Evolutionary conservation across 2,329 filamentous ascomycete genomes (phyloP).

Genomic region (Trichoderma asperellum): DNA sequence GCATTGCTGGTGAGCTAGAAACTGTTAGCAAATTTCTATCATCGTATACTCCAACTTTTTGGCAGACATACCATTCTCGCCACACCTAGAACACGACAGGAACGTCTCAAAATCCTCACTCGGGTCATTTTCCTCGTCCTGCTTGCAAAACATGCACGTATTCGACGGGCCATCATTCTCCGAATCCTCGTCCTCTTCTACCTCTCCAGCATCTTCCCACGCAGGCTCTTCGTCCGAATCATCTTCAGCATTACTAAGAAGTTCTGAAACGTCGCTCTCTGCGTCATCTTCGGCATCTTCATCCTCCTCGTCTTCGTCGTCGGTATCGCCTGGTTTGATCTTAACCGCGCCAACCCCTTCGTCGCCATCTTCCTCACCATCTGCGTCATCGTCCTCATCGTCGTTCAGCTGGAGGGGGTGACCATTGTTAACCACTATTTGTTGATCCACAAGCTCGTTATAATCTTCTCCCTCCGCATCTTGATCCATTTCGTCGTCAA

Average conservation of each 20-base stretch:
- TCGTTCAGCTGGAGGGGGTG: slow-evolving; percentile 37
- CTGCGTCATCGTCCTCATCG: slow-evolving; percentile 38
- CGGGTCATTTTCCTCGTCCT: slow-evolving; percentile 81
- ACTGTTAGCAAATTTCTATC: slow-evolving; percentile 43
- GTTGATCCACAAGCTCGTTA: slow-evolving; percentile 39
- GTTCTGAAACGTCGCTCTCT: slow-evolving; percentile 53
- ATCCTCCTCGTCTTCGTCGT: slow-evolving; percentile 45
- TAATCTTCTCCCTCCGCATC: slow-evolving; percentile 49
- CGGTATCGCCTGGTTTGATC: slow-evolving; percentile 54
- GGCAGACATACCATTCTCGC: slow-evolving; percentile 72
- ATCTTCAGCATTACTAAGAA: slow-evolving; percentile 55
- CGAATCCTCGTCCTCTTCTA: slow-evolving; percentile 61
- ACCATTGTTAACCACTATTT: slow-evolving; percentile 34
- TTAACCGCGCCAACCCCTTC: slow-evolving; percentile 63
- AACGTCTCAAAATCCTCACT: slow-evolving; percentile 80
- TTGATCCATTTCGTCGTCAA: slow-evolving; percentile 42
- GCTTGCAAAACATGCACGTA: slow-evolving; percentile 73
- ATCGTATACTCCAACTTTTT: background rate
- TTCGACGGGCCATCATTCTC: slow-evolving; percentile 55
- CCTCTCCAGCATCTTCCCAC: slow-evolving; percentile 62
- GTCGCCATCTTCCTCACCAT: slow-evolving; percentile 46
- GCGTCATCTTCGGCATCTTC: slow-evolving; percentile 46
- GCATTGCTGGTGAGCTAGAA: slow-evolving; percentile 85
- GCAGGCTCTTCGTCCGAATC: slow-evolving; percentile 53
- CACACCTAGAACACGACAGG: slow-evolving; percentile 75